Conservation (phyloP, 169 alveolate species). For the Ichthyophthirius multifiliis region DNA sequence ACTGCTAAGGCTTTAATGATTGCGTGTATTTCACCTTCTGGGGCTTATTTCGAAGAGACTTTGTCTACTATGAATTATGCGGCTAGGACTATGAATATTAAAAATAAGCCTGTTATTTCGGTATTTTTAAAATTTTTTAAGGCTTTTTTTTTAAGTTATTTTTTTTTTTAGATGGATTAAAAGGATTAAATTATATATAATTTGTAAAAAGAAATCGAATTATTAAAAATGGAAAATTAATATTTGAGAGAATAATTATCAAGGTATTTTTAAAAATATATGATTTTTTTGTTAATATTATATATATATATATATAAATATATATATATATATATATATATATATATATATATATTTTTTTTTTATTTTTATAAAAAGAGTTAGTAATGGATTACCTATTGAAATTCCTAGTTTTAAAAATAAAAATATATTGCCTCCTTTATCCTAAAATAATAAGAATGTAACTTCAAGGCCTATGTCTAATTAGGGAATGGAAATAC, state of each 20-base stretch:
- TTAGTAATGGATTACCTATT: slow-evolving; percentile 33
- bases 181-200: slow-evolving; percentile 66
- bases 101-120: slow-evolving; percentile 82
- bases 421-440: slow-evolving; percentile 25
- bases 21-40: slow-evolving; percentile 78
- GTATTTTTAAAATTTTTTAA: not conserved
- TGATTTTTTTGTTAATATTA: slow-evolving; percentile 37
- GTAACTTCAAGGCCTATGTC: slow-evolving; percentile 32
- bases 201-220: slow-evolving; percentile 64
- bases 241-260: slow-evolving; percentile 65
- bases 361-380: slow-evolving; percentile 6
- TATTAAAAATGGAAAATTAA: slow-evolving; percentile 71
- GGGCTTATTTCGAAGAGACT: slow-evolving; percentile 76
- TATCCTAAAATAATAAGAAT: not conserved
- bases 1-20: slow-evolving; percentile 82
- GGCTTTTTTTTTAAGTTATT: not conserved
- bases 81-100: slow-evolving; percentile 81
- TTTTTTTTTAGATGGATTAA: slow-evolving; percentile 55
- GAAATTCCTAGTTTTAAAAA: slow-evolving; percentile 32
- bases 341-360: not conserved
- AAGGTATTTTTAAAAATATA: slow-evolving; percentile 48
- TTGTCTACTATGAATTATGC: slow-evolving; percentile 80
- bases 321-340: slow-evolving; percentile 28
- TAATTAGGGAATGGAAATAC: slow-evolving; percentile 25
- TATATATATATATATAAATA: slow-evolving; percentile 14